Percentiles rank a stretch among this genome's conserved stretches.
phyloP scores from a whole-genome alignment of 495 filamentous ascomycete species.

The Neurospora pannonica region DNA sequence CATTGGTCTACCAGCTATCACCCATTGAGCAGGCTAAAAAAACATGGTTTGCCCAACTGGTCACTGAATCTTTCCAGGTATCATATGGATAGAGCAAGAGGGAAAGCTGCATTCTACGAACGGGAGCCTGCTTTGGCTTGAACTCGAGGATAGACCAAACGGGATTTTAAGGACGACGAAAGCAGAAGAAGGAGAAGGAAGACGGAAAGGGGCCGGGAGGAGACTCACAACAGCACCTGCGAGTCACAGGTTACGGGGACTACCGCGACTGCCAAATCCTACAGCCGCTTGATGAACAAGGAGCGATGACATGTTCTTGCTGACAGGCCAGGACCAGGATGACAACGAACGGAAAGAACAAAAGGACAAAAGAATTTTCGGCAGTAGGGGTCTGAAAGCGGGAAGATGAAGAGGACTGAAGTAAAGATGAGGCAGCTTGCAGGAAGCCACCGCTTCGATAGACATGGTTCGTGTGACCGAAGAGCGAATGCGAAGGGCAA shows the following conservation, averaged over 20 bases:
- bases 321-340: no score
- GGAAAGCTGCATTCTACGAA: not conserved
- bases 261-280: no score
- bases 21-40: not conserved
- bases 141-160: not conserved
- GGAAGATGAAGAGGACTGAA: not conserved
- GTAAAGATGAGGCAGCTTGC: not conserved
- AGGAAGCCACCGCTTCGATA: not conserved
- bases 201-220: no score
- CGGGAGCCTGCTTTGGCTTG: not conserved
- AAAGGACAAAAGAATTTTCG: not conserved
- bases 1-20: not conserved
- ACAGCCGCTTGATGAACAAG: no score
- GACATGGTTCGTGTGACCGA: not conserved
- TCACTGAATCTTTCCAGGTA: not conserved
- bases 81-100: not conserved
- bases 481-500: not conserved
- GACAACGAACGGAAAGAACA: not conserved
- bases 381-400: not conserved
- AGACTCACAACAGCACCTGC: no score
- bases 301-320: no score
- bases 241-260: no score
- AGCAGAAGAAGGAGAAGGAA: not conserved
- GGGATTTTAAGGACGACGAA: not conserved
- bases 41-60: not conserved